These are phyloP conservation scores for Phytopythium vexans DNA, from an alignment of 352 stramenopile genomes.

Conservation along the genomic window DNA sequence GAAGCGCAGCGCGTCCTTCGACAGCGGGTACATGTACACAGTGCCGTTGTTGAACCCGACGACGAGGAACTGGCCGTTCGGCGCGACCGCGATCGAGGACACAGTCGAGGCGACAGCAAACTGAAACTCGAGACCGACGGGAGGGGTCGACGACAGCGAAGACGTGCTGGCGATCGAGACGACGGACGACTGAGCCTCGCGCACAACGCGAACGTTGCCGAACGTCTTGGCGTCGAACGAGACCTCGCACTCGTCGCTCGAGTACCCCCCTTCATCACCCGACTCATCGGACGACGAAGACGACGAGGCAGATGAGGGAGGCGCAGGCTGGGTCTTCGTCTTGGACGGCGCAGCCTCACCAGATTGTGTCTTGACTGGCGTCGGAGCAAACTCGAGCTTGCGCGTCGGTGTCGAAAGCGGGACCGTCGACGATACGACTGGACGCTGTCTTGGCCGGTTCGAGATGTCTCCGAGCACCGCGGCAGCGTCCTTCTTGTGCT, in stretches of 20 bases:
- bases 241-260: constrained; percentile 61
- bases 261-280: constrained; percentile 19
- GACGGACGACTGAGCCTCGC: constrained; percentile 36
- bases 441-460: constrained; percentile 17
- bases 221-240: constrained; percentile 61
- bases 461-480: constrained; percentile 41
- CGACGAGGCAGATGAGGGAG: constrained; percentile 16
- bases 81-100: constrained; percentile 74
- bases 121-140: constrained; percentile 54
- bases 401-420: constrained; percentile 17
- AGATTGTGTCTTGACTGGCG: constrained; percentile 23
- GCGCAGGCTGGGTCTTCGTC: constrained; percentile 11
- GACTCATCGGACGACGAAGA: constrained; percentile 24
- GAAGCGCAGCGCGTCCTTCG: constrained; percentile 56
- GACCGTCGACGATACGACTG: not conserved
- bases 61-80: constrained; percentile 69
- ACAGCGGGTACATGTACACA: constrained; percentile 56
- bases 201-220: constrained; percentile 54
- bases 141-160: constrained; percentile 14
- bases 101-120: constrained; percentile 66
- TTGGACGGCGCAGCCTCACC: not conserved
- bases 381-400: constrained; percentile 45
- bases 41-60: constrained; percentile 80
- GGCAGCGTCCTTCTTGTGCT: constrained; percentile 9
- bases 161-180: constrained; percentile 35